Percentiles rank a stretch among this genome's conserved stretches.
These are phyloP conservation scores for Plasmodium chabaudi DNA, from an alignment of 169 alveolate genomes.

Conservation along the genomic window DNA sequence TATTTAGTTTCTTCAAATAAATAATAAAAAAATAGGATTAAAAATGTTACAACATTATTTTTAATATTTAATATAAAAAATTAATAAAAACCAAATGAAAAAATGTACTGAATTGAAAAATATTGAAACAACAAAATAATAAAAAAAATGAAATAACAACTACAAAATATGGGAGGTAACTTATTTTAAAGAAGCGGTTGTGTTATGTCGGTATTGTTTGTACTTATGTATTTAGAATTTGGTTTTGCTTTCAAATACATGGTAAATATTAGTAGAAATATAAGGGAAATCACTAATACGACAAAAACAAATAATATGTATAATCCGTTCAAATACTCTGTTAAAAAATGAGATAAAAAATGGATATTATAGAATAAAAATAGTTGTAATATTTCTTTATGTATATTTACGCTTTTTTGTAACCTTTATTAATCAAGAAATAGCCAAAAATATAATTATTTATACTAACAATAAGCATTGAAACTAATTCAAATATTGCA, in stretches of 20 bases:
- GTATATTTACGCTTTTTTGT: neutral
- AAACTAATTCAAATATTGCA: slow-evolving; percentile 67
- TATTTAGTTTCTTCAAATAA: too few relatives aligned
- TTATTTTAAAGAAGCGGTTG: slow-evolving; percentile 50
- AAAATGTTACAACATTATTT: too few relatives aligned
- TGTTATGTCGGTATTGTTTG: slow-evolving; percentile 21
- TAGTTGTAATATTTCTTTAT: neutral
- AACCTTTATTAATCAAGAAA: slow-evolving; percentile 55
- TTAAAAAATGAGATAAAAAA: neutral
- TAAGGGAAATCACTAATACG: slow-evolving; percentile 47
- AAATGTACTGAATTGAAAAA: neutral
- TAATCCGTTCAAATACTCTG: slow-evolving; percentile 67
- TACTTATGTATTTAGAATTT: neutral
- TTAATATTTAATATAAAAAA: neutral
- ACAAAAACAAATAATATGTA: slow-evolving; percentile 46
- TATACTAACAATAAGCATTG: slow-evolving; percentile 63
- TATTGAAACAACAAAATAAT: too few relatives aligned
- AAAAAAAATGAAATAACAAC: neutral
- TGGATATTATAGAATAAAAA: neutral
- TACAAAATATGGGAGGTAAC: neutral
- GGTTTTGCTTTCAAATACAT: slow-evolving; percentile 31
- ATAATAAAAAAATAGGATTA: too few relatives aligned
- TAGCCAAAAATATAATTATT: slow-evolving; percentile 71
- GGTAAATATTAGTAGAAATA: slow-evolving; percentile 30
- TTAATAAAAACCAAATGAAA: neutral